Conservation (phyloP, 2,329 filamentous ascomycete genomes). For the Talaromyces atroroseus region DNA sequence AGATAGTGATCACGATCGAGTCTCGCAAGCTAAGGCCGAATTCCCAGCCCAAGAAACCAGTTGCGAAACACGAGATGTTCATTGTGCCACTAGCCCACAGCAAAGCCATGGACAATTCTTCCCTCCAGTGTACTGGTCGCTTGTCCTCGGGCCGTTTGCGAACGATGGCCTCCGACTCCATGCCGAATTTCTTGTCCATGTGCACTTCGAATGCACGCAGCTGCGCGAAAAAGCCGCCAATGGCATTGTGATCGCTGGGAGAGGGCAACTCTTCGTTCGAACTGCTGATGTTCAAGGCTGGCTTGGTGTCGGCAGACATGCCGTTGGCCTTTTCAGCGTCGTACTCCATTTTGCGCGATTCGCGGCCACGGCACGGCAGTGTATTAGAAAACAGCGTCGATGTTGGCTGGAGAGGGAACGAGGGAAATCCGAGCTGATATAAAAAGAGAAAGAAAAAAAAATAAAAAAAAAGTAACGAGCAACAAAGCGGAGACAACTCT, state of each 20-base stretch:
- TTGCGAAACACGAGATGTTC: conserved; percentile 49
- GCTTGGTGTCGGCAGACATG: not conserved
- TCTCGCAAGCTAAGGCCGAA: conserved; percentile 45
- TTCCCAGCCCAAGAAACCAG: conserved; percentile 48
- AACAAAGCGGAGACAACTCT: no score
- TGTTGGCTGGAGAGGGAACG: not conserved
- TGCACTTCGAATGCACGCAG: conserved; percentile 39
- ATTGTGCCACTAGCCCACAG: conserved; percentile 50
- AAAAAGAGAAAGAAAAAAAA: not conserved
- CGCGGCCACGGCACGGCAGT: not conserved
- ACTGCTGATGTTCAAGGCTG: conserved; percentile 5
- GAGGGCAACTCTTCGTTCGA: conserved; percentile 4
- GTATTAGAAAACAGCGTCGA: not conserved
- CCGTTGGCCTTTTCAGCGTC: conserved; percentile 8
- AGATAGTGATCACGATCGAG: conserved; percentile 42
- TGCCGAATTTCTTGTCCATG: conserved; percentile 44
- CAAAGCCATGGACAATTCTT: conserved; percentile 47
- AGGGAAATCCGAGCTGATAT: not conserved
- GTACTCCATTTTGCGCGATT: conserved; percentile 8
- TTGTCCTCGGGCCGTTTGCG: conserved; percentile 44
- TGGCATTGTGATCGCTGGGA: not conserved
- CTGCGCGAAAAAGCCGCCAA: conserved; percentile 16
- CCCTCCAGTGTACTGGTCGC: conserved; percentile 28
- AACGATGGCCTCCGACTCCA: conserved; percentile 45
- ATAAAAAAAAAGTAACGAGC: no score